A percentile compares a stretch with the other conserved stretches of the same genome.
Conservation (phyloP, 495 filamentous ascomycete genomes). For the Aspergillus kassunensis region DNA sequence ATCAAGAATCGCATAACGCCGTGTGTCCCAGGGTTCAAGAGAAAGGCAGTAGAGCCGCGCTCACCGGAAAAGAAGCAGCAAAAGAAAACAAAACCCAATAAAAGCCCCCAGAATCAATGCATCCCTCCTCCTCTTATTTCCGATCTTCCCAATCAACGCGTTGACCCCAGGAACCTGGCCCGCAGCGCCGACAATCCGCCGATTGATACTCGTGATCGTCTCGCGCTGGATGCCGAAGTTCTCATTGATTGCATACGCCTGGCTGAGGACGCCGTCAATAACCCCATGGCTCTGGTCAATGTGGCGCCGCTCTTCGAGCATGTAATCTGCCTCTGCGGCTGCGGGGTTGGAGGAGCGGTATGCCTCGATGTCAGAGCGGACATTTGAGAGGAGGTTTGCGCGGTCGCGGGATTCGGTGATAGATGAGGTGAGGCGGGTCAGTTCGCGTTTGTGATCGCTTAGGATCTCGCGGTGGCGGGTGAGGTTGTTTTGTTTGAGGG, state of each 20-base stretch:
- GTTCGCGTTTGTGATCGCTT: slow-evolving; percentile 78
- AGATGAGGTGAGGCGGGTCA: slow-evolving; percentile 61
- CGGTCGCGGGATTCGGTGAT: slow-evolving; percentile 75
- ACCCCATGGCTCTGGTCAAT: slow-evolving; percentile 85
- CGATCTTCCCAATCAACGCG: slow-evolving; percentile 87
- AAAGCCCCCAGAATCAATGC: slow-evolving; percentile 88
- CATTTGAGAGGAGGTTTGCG: slow-evolving; percentile 84
- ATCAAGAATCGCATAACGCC: slow-evolving; percentile 10
- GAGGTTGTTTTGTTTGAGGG: slow-evolving; percentile 91
- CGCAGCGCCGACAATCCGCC: slow-evolving; percentile 82
- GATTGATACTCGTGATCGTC: slow-evolving; percentile 77
- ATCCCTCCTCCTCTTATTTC: slow-evolving; percentile 90
- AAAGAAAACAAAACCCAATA: slow-evolving; percentile 84
- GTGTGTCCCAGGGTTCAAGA: background rate
- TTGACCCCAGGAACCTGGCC: slow-evolving; percentile 92
- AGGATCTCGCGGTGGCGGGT: slow-evolving; percentile 88
- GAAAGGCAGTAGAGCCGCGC: background rate
- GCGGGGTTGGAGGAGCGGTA: slow-evolving; percentile 80
- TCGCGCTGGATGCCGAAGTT: slow-evolving; percentile 84
- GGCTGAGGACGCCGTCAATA: slow-evolving; percentile 86
- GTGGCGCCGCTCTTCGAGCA: slow-evolving; percentile 82
- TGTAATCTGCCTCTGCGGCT: slow-evolving; percentile 86
- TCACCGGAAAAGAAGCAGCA: slow-evolving; percentile 80
- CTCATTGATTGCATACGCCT: slow-evolving; percentile 96
- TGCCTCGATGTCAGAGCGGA: slow-evolving; percentile 85